Evolutionary conservation across 805 yeast genomes (phyloP).

Genomic region (Suhomyces xylopsoci): DNA sequence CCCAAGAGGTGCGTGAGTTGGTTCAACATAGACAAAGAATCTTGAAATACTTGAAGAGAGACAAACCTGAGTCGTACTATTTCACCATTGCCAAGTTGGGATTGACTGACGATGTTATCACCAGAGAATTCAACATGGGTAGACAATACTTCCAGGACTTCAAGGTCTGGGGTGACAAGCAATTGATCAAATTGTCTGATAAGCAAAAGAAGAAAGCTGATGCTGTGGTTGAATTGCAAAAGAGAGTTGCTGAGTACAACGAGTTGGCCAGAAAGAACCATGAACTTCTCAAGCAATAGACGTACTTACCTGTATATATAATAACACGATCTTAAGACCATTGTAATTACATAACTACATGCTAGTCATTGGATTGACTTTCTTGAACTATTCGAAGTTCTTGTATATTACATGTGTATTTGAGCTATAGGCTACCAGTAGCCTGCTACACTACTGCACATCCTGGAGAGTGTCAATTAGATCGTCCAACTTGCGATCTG

Average conservation of each 20-base stretch:
- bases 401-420: background rate
- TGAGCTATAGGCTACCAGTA: background rate
- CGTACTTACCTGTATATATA: constrained; percentile 7
- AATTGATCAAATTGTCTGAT: constrained; percentile 47
- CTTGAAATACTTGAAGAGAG: constrained; percentile 76
- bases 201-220: constrained; percentile 25
- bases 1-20: constrained; percentile 70
- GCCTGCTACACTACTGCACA: background rate
- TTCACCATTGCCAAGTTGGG: constrained; percentile 88
- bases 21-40: constrained; percentile 88
- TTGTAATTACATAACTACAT: background rate
- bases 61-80: constrained; percentile 76
- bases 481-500: constrained; percentile 15
- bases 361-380: background rate
- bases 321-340: background rate
- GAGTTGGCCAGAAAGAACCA: constrained; percentile 37
- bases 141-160: constrained; percentile 75
- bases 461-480: constrained; percentile 13
- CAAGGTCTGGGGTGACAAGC: constrained; percentile 73
- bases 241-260: constrained; percentile 39
- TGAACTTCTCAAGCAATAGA: constrained; percentile 13
- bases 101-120: constrained; percentile 72
- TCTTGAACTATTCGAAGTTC: background rate
- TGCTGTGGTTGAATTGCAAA: constrained; percentile 29
- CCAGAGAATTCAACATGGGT: constrained; percentile 78